Percentiles rank a stretch among this genome's conserved stretches.
These are phyloP conservation scores for Podila horticola DNA, from an alignment of 192 early-diverging fungal genomes.

Conservation along the genomic window DNA sequence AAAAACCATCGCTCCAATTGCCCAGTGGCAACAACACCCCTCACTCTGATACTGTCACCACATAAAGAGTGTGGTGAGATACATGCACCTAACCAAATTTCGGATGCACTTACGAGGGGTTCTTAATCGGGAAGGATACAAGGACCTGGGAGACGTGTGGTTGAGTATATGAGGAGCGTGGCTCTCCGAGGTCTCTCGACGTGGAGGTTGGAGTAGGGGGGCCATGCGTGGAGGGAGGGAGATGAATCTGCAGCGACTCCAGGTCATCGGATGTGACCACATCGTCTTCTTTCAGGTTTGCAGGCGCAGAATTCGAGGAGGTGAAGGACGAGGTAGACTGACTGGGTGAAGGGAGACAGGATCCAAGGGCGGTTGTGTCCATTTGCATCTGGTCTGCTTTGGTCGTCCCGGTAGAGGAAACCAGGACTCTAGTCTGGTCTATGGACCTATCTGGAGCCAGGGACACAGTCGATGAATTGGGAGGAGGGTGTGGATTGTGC, in stretches of 20 bases:
- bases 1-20: no score
- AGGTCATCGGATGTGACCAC: background rate
- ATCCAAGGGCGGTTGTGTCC: slow-evolving; percentile 2
- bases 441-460: background rate
- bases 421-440: background rate
- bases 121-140: no score
- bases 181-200: background rate
- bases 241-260: background rate
- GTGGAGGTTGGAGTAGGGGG: background rate
- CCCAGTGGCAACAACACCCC: no score
- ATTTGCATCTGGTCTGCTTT: background rate
- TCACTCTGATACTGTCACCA: no score
- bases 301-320: background rate
- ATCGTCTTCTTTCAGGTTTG: background rate
- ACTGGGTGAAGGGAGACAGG: background rate
- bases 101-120: no score
- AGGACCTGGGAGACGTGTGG: no score
- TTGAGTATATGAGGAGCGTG: no score
- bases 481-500: no score
- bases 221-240: background rate
- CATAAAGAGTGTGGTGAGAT: no score
- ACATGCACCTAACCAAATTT: no score
- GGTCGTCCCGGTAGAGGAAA: background rate
- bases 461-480: no score
- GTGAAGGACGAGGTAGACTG: slow-evolving; percentile 7